These are phyloP conservation scores for Aureobasidium sp. DNA, from an alignment of 2,329 filamentous ascomycete genomes.

Conservation along the genomic window DNA sequence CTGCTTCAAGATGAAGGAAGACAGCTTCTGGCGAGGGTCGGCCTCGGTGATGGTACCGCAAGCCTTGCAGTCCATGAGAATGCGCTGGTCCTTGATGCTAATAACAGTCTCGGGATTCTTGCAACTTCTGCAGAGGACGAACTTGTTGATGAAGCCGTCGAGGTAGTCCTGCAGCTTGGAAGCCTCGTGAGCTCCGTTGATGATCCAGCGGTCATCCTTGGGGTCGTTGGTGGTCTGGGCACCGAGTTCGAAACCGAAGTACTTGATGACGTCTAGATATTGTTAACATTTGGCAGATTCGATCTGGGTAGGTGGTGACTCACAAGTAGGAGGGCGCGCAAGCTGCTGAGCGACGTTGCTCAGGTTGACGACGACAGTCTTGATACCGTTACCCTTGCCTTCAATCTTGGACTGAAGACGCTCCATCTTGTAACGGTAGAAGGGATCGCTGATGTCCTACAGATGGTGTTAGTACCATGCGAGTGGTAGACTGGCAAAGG, in stretches of 20 bases:
- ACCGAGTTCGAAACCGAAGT: conserved; percentile 97
- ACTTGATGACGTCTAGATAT: conserved; percentile 78
- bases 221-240: conserved; percentile 98
- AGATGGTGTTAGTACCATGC: conserved; percentile 14
- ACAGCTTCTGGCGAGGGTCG: conserved; percentile 89
- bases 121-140: conserved; percentile 99
- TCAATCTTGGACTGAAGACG: conserved; percentile 97
- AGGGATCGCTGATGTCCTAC: conserved; percentile 86
- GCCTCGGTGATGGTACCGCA: conserved; percentile 90
- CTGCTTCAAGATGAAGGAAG: conserved; percentile 95
- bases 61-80: conserved; percentile 95
- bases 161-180: conserved; percentile 95
- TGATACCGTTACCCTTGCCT: conserved; percentile 99
- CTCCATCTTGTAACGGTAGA: conserved; percentile 99
- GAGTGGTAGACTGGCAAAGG: background rate
- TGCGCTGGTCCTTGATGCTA: conserved; percentile 77
- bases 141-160: conserved; percentile 96
- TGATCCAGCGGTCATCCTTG: conserved; percentile 98
- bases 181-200: conserved; percentile 96
- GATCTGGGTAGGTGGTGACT: conserved; percentile 16
- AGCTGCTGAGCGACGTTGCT: conserved; percentile 88
- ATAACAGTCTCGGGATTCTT: conserved; percentile 99
- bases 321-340: conserved; percentile 74
- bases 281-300: background rate
- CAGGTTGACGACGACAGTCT: conserved; percentile 95